phyloP scores from a whole-genome alignment of 2,329 filamentous ascomycete species.

The Pseudogymnoascus sp. region DNA sequence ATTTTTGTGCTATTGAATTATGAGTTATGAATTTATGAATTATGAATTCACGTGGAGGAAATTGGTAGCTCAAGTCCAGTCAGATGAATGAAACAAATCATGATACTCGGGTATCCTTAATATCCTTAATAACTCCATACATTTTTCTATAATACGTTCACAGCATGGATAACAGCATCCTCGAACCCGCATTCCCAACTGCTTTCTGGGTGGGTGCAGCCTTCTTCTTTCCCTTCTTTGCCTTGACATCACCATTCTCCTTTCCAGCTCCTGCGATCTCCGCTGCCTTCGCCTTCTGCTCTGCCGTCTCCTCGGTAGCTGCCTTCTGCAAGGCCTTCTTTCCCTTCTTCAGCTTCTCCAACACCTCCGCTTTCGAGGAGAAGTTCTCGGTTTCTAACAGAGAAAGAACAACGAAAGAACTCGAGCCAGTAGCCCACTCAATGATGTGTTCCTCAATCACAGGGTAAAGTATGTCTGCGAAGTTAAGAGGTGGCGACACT shows the following conservation, averaged over 20 bases:
- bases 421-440: constrained; percentile 78
- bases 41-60: background rate
- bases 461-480: constrained; percentile 75
- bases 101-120: constrained; percentile 9
- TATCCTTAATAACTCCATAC: constrained; percentile 12
- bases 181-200: constrained; percentile 57
- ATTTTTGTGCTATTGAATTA: background rate
- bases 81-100: background rate
- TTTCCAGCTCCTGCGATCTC: constrained; percentile 43
- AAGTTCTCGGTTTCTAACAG: constrained; percentile 73
- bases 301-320: constrained; percentile 51
- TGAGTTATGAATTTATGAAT: background rate
- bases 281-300: constrained; percentile 43
- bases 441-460: constrained; percentile 69
- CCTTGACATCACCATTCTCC: constrained; percentile 31
- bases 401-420: constrained; percentile 79
- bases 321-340: constrained; percentile 66
- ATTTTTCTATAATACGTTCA: constrained; percentile 18
- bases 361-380: constrained; percentile 57
- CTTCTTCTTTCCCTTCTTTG: constrained; percentile 41
- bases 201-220: constrained; percentile 35
- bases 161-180: constrained; percentile 54
- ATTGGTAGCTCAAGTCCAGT: background rate
- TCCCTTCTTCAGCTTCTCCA: constrained; percentile 65
- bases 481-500: constrained; percentile 70